phyloP scores from a whole-genome alignment of 1,284 basidiomycete species.

The Earliella scabrosa region DNA sequence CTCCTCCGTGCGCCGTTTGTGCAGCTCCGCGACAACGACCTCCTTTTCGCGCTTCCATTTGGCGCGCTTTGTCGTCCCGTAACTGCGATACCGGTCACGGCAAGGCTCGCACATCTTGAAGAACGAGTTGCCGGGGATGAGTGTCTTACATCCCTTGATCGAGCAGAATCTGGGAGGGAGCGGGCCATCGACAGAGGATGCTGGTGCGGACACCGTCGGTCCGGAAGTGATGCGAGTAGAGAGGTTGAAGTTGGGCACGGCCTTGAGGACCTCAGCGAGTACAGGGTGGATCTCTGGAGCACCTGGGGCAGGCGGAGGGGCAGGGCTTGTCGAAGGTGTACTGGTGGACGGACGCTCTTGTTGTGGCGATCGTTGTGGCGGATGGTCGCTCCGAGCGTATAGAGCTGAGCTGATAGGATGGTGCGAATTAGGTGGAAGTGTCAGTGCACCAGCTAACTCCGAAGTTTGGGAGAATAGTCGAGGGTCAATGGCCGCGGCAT shows the following conservation, averaged over 20 bases:
- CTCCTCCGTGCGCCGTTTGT: constrained; percentile 41
- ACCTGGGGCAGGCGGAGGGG: constrained; percentile 12
- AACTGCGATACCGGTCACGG: constrained; percentile 51
- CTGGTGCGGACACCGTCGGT: constrained; percentile 19
- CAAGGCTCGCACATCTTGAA: constrained; percentile 63
- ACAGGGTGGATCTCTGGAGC: constrained; percentile 21
- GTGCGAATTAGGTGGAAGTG: constrained; percentile 12
- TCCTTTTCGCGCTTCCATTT: constrained; percentile 56
- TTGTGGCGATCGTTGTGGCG: constrained; percentile 1
- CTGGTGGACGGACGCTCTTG: background rate
- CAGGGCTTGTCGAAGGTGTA: background rate
- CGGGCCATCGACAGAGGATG: constrained; percentile 15
- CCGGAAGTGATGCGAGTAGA: constrained; percentile 23
- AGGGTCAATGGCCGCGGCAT: constrained; percentile 30
- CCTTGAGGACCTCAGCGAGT: constrained; percentile 19
- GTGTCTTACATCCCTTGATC: constrained; percentile 56
- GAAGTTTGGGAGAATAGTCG: constrained; percentile 33
- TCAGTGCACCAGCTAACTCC: constrained; percentile 32
- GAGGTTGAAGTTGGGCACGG: constrained; percentile 18
- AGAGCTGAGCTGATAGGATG: background rate
- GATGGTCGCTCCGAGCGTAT: constrained; percentile 3
- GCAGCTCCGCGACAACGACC: constrained; percentile 46
- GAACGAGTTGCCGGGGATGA: constrained; percentile 44
- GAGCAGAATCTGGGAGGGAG: constrained; percentile 47
- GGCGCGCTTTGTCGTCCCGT: constrained; percentile 57